These are phyloP conservation scores for Plasmodium gonderi DNA, from an alignment of 169 alveolate genomes.

Conservation along the genomic window DNA sequence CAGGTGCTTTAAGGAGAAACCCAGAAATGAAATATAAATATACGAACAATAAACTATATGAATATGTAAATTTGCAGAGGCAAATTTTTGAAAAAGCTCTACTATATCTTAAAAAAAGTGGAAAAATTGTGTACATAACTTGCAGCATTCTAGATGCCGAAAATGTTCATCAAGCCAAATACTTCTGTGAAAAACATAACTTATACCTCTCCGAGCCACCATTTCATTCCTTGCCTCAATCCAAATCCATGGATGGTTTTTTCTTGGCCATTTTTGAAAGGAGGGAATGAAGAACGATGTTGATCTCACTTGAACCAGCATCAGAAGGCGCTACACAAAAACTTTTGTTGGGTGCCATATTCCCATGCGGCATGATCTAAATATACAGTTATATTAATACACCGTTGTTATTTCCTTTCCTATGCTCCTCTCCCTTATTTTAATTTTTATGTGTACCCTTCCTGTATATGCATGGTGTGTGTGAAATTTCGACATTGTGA, in stretches of 20 bases:
- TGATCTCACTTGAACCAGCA: background rate
- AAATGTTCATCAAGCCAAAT: slow-evolving; percentile 84
- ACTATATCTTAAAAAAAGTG: slow-evolving; percentile 84
- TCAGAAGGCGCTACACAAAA: background rate
- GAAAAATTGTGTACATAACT: slow-evolving; percentile 93
- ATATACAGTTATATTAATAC: too few species aligned
- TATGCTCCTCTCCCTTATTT: too few species aligned
- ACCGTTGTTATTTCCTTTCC: too few species aligned
- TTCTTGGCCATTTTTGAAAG: slow-evolving; percentile 90
- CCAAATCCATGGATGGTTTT: slow-evolving; percentile 95
- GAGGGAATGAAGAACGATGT: slow-evolving; percentile 7
- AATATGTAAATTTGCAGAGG: slow-evolving; percentile 79
- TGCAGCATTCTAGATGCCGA: slow-evolving; percentile 92
- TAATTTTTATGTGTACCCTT: too few species aligned
- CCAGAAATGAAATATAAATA: slow-evolving; percentile 94
- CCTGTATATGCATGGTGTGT: too few species aligned
- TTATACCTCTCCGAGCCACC: slow-evolving; percentile 86
- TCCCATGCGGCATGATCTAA: too few species aligned
- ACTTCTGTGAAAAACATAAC: slow-evolving; percentile 85
- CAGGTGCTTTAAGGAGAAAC: slow-evolving; percentile 94
- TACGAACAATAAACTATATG: slow-evolving; percentile 80
- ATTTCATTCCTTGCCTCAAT: slow-evolving; percentile 89
- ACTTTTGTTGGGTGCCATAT: too few species aligned
- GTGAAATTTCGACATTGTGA: too few species aligned
- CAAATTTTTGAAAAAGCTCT: slow-evolving; percentile 85